These are phyloP conservation scores for Vachellia collinsii DNA, from an alignment of 306 rosid species.

Conservation along the genomic window DNA sequence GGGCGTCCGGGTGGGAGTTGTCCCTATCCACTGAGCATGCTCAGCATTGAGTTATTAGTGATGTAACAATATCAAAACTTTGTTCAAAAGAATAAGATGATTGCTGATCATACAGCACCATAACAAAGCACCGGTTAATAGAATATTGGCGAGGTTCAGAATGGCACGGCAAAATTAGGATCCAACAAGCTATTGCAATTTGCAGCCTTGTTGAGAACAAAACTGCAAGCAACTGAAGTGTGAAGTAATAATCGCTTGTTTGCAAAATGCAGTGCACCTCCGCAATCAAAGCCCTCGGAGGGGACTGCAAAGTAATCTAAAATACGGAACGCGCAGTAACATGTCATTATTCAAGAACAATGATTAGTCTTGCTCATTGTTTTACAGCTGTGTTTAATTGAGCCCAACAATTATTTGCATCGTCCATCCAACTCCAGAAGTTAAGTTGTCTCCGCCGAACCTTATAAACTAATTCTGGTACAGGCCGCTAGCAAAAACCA, in stretches of 20 bases:
- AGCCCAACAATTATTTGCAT: not conserved
- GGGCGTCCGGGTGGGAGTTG: not conserved
- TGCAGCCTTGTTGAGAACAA: not conserved
- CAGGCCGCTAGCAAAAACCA: not conserved
- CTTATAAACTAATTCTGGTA: not conserved
- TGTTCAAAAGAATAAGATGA: conserved; percentile 10
- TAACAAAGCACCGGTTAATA: not conserved
- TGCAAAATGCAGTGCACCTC: conserved; percentile 1
- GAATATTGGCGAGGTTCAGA: conserved; percentile 7
- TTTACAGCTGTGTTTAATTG: not conserved
- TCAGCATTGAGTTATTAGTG: not conserved
- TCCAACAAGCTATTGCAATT: not conserved
- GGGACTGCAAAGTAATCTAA: not conserved
- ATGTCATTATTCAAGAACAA: not conserved
- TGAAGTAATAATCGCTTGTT: not conserved
- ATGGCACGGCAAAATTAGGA: not conserved
- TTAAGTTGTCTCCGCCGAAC: not conserved
- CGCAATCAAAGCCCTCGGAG: not conserved
- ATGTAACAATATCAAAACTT: not conserved
- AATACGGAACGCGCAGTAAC: not conserved
- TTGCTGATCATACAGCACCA: not conserved
- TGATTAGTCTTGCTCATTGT: not conserved
- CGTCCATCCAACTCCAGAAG: not conserved
- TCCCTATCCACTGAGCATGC: not conserved
- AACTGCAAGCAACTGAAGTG: conserved; percentile 9